Base-by-base conservation (phyloP, 139 green algal genomes). In the Asterochloris erici region DNA sequence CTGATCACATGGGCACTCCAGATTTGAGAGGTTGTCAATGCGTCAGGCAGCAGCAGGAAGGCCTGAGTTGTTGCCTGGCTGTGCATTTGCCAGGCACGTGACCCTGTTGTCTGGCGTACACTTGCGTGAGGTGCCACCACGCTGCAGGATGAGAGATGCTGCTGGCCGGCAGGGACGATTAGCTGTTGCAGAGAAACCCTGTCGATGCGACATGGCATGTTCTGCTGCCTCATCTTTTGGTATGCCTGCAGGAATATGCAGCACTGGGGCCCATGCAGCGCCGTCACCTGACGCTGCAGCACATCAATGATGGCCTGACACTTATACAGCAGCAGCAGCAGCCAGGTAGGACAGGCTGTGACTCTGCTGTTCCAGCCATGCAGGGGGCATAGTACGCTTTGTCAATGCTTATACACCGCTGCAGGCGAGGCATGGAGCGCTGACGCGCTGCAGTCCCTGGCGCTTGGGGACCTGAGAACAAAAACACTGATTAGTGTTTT, bases 191-290 rank as follows among this genome's bases (percentile, higher is more conserved):
- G 66, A 9, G 16, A 70, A 71, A 24, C 1, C 66, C 21, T 21
- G 17, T 21, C 21, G 4, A 21, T 24, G 17, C 2, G 21, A 21
- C 21, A 71, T 24, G 17, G 9, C 66, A 71, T 24, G 1, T 71
- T 21, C 66, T 26, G 66, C 66, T 24, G 17, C 19, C 17, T 71
- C 1, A 24, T 9, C 1, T 26, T 9, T 24, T 71, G 21, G 19
- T 12, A 24, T 71, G 66, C 66, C 17, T 24, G 66, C 74, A 79
- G 74, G 74, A 79, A 60, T 79, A 79, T n/a, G 16, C 47, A 28
- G 28, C 23, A 54, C n/a, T 79, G 10, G 74, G 74, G 15, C 64
- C 13, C 74, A 79, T 79, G 74, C 74, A 79, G 54, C 64, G 47
- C 6, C 64, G 66, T 54, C 74, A 79, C 21, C 66, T 79, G 23